Evolutionary conservation across 306 rosid species (phyloP), one percentile per base, ranked within the genome.

Genomic region (Rosa chinensis): DNA sequence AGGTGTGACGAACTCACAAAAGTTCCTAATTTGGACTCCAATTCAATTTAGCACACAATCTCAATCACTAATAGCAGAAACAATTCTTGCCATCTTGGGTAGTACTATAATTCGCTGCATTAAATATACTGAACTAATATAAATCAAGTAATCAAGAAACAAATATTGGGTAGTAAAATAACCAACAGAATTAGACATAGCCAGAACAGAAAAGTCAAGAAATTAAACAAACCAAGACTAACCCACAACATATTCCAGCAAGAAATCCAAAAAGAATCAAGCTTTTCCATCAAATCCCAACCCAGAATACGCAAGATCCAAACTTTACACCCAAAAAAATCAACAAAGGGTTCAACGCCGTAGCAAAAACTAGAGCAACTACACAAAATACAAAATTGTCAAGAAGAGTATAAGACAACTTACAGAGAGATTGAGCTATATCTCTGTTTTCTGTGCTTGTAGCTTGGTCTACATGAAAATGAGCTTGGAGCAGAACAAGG

Each of bases 391-490:
- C 20, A 61, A 45, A 21, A 25, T 5, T 32, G 14, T 1, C 4
- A 42, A 55, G 21, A 18, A 48, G 70, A 21, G 12, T 18, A 13
- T 2, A 39, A 40, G 9, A 80, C 20, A 82, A 88, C 92, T 85
- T 84, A 91, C 97, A 89, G 70, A 89, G 70, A 88, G 80, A 56
- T 66, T 55, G 71, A 68, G 67, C 59, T 25, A 23, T n/a, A 21
- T 76, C 70, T 78, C 71, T 45, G 77, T 75, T 69, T 71, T 11
- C 70, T 11, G 56, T 66, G 28, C 58, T 73, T 50, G 62, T 75
- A 18, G 74, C 62, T 81, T 72, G 44, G 45, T 4, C 85, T 61
- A 74, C 79, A 64, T 66, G 52, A 78, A 84, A 84, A 80, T 73
- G 49, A 84, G 85, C 82, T 21, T 6, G 73, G 81, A 78, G 81